phyloP scores from a whole-genome alignment of 176 grass and related monocot species.

The Hsuehochloa calcarea region DNA sequence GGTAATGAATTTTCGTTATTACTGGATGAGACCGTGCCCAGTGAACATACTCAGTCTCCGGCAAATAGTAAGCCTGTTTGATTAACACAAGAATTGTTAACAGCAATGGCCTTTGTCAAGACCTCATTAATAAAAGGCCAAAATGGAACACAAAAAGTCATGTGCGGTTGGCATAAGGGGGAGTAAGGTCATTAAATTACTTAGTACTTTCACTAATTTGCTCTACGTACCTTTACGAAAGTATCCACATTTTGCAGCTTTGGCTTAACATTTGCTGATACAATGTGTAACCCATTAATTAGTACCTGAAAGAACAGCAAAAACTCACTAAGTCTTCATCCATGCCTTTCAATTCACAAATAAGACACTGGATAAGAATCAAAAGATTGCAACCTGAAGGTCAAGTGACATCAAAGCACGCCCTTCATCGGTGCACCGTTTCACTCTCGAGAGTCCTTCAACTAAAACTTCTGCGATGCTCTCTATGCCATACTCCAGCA shows the following conservation, averaged over 20 bases:
- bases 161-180: neutral
- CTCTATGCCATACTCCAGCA: constrained; percentile 86
- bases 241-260: constrained; percentile 89
- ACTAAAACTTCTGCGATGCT: constrained; percentile 76
- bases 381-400: constrained; percentile 71
- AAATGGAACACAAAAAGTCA: neutral
- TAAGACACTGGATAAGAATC: neutral
- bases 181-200: constrained; percentile 3
- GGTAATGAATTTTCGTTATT: neutral
- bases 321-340: constrained; percentile 7
- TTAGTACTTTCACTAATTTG: neutral
- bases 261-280: constrained; percentile 80
- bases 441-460: constrained; percentile 95
- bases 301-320: constrained; percentile 70
- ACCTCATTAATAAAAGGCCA: neutral
- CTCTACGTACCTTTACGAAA: constrained; percentile 73
- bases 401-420: constrained; percentile 97
- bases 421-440: constrained; percentile 94
- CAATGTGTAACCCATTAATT: constrained; percentile 92
- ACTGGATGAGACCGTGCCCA: constrained; percentile 96
- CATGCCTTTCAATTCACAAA: constrained; percentile 11
- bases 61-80: constrained; percentile 91
- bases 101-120: constrained; percentile 8
- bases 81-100: constrained; percentile 22
- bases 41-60: constrained; percentile 95